Evolutionary conservation across 2,329 filamentous ascomycete genomes (phyloP).

Genomic region (Trichoderma afroharzianum): DNA sequence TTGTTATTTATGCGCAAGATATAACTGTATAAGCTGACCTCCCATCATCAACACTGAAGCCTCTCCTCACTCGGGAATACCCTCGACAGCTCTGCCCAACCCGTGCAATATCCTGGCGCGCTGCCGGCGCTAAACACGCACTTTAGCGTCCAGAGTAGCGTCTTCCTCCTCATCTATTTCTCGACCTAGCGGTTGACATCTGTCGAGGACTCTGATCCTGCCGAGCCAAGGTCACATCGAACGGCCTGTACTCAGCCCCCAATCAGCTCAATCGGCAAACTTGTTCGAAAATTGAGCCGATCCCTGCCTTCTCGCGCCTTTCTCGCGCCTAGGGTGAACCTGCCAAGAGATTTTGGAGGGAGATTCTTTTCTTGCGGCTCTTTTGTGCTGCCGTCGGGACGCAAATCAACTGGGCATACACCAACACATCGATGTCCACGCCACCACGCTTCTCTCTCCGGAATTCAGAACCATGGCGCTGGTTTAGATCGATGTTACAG

Average conservation of each 20-base stretch:
- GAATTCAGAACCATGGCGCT: neutral
- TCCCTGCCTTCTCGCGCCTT: neutral
- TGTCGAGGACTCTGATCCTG: neutral
- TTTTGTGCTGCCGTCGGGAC: neutral
- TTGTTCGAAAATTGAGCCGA: neutral
- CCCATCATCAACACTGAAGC: neutral
- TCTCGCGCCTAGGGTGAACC: neutral
- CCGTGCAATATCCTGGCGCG: neutral
- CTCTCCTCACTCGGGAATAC: neutral
- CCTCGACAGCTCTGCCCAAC: neutral
- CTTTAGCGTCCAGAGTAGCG: neutral
- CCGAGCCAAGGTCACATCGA: neutral
- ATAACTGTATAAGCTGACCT: neutral
- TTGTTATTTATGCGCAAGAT: neutral
- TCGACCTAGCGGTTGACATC: neutral
- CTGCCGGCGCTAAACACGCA: neutral
- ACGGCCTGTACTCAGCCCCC: neutral
- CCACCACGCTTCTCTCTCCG: neutral
- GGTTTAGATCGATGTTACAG: neutral
- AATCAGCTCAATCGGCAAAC: neutral
- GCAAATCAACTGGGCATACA: neutral
- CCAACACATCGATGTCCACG: neutral
- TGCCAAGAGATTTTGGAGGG: neutral
- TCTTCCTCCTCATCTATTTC: neutral
- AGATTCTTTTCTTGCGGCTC: neutral